Evolutionary conservation across 768 basidiomycete genomes (phyloP).

Genomic region (Roridomyces roridus): DNA sequence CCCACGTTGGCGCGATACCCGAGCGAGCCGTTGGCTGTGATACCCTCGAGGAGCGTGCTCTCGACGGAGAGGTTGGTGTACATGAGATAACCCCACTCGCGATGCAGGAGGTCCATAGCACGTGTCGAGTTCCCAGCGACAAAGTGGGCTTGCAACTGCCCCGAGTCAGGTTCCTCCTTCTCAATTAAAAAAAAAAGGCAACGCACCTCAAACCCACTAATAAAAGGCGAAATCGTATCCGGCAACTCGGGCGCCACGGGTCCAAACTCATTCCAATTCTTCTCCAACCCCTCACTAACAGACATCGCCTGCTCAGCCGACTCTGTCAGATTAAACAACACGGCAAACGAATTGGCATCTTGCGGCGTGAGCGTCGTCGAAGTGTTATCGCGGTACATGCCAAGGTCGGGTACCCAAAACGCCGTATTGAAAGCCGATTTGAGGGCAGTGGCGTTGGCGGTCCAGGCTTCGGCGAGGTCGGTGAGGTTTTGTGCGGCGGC

Average conservation of each 20-base stretch:
- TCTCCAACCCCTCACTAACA: conserved; percentile 53
- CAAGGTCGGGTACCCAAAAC: conserved; percentile 55
- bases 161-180: not conserved
- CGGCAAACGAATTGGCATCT: conserved; percentile 63
- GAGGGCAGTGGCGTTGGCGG: conserved; percentile 52
- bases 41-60: conserved; percentile 64
- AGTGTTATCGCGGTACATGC: conserved; percentile 61
- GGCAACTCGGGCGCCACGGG: conserved; percentile 62
- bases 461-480: conserved; percentile 42
- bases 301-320: conserved; percentile 41
- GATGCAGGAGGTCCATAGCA: conserved; percentile 57
- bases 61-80: conserved; percentile 60
- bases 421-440: conserved; percentile 55
- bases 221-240: conserved; percentile 66
- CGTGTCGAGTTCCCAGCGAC: conserved; percentile 54
- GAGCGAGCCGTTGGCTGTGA: conserved; percentile 62
- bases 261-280: conserved; percentile 60
- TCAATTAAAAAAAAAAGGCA: not conserved
- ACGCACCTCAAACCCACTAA: conserved; percentile 61
- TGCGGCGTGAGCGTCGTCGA: conserved; percentile 60
- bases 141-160: conserved; percentile 64
- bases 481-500: conserved; percentile 45
- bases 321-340: conserved; percentile 57
- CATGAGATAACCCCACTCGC: conserved; percentile 68
- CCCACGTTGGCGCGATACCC: conserved; percentile 60